Evolutionary conservation across 257 asterid species (phyloP).

Genomic region (Primulina huaijiensis): DNA sequence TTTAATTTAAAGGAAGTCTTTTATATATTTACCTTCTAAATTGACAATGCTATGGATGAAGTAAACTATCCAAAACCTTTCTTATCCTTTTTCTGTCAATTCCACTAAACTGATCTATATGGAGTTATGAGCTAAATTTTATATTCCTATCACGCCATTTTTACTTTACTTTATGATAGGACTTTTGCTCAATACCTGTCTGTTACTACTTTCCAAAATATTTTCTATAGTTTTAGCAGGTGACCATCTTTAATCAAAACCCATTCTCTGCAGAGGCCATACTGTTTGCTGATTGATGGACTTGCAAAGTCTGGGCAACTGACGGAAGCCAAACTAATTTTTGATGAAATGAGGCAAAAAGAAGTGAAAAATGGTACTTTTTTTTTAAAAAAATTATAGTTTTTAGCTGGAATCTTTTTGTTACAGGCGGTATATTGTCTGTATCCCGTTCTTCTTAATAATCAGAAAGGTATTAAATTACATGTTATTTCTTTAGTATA

Average conservation of each 20-base stretch:
- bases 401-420: conserved; percentile 8
- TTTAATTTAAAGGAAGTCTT: not conserved
- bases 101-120: too few species aligned
- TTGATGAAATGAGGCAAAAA: conserved; percentile 77
- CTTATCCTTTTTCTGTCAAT: too few species aligned
- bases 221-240: conserved; percentile 14
- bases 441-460: conserved; percentile 1
- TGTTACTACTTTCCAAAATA: conserved; percentile 14
- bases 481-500: conserved; percentile 4
- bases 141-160: not conserved
- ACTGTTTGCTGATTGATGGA: conserved; percentile 93
- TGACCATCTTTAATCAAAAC: conserved; percentile 23
- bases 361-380: conserved; percentile 70
- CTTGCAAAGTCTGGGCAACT: conserved; percentile 75
- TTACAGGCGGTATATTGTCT: conserved; percentile 1
- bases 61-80: not conserved
- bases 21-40: not conserved
- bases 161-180: conserved; percentile 2
- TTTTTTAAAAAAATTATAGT: conserved; percentile 9
- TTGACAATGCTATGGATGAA: not conserved
- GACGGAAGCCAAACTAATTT: conserved; percentile 71
- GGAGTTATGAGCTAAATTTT: not conserved
- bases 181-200: not conserved
- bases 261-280: conserved; percentile 71
- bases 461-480: not conserved